Percentiles rank a stretch among this genome's conserved stretches.
Conservation (phyloP, 148 eudicot species). For the Heliosperma pusillum region DNA sequence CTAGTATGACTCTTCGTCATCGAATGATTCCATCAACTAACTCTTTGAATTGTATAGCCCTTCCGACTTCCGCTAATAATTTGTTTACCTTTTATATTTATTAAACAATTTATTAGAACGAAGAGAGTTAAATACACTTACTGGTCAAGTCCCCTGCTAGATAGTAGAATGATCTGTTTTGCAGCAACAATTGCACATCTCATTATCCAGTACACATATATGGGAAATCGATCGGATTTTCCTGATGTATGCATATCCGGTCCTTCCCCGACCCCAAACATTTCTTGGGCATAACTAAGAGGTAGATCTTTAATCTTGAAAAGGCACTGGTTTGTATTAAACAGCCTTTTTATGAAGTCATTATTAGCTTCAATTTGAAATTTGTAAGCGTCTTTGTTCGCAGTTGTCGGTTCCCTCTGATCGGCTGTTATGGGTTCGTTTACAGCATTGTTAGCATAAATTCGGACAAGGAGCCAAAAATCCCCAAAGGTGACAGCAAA, state of each 20-base stretch:
- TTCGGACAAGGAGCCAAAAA: constrained; percentile 51
- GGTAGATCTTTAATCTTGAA: constrained; percentile 36
- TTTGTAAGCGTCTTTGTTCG: constrained; percentile 37
- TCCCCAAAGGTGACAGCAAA: constrained; percentile 43
- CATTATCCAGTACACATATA: constrained; percentile 20
- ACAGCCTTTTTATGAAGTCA: constrained; percentile 32
- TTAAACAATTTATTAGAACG: too few relatives aligned
- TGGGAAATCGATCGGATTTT: constrained; percentile 25
- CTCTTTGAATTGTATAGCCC: too few relatives aligned
- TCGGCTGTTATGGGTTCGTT: constrained; percentile 49
- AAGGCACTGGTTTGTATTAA: constrained; percentile 34
- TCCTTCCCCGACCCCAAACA: too few relatives aligned
- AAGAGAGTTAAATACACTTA: constrained; percentile 41
- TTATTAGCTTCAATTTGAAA: constrained; percentile 36
- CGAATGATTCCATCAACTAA: too few relatives aligned
- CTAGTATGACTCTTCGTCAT: too few relatives aligned
- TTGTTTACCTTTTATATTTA: too few relatives aligned
- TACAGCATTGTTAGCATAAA: constrained; percentile 39
- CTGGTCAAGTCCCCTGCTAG: constrained; percentile 28
- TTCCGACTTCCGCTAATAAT: too few relatives aligned
- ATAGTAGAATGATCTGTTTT: constrained; percentile 19
- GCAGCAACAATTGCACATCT: too few relatives aligned
- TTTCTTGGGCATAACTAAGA: constrained; percentile 11
- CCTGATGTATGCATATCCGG: too few relatives aligned
- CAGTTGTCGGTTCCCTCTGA: constrained; percentile 28